A percentile compares a stretch with the other conserved stretches of the same genome.
phyloP scores from a whole-genome alignment of 176 grass and related monocot genomes.

The Eremochloa ophiuroides region DNA sequence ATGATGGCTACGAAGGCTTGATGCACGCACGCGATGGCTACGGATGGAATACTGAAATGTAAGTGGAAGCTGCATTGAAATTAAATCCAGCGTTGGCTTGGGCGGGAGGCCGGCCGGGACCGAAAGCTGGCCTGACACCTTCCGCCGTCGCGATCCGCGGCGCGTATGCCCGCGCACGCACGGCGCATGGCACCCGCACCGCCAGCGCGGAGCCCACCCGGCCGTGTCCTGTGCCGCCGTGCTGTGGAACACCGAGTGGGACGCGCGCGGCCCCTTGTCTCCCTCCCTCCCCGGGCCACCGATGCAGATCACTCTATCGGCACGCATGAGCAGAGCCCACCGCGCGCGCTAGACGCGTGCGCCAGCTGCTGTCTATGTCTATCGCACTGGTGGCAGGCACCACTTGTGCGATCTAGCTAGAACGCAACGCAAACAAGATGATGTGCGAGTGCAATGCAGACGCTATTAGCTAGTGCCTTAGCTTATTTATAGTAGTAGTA shows the following conservation, averaged over 20 bases:
- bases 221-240: neutral
- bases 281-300: neutral
- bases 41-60: neutral
- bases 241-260: neutral
- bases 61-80: neutral
- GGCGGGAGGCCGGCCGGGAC: neutral
- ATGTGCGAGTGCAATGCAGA: neutral
- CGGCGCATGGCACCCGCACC: neutral
- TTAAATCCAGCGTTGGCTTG: neutral
- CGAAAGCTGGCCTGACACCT: neutral
- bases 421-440: neutral
- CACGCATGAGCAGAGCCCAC: no score
- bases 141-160: neutral
- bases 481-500: no score
- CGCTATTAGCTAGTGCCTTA: neutral
- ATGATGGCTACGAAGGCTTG: neutral
- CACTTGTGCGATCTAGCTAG: constrained; percentile 28
- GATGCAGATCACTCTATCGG: neutral
- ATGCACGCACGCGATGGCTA: no score
- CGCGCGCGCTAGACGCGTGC: constrained; percentile 26
- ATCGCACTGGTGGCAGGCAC: neutral
- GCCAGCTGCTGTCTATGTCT: neutral
- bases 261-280: constrained; percentile 1
- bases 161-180: neutral
- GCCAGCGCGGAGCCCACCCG: neutral